phyloP scores from a whole-genome alignment of 306 rosid genomes.

The Canavalia ensiformis region DNA sequence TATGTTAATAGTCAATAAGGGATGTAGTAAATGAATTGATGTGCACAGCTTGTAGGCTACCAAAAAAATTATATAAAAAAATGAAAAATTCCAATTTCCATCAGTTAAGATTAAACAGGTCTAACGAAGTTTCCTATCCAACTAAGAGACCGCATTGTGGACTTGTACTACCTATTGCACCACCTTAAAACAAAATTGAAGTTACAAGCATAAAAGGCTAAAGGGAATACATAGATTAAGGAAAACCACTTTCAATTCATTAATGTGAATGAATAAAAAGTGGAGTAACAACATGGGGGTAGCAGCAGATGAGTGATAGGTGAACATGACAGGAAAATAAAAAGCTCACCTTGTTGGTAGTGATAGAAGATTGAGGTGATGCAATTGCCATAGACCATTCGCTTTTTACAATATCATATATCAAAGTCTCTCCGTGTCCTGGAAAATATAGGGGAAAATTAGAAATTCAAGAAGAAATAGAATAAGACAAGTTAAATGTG shows the following conservation, averaged over 20 bases:
- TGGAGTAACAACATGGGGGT: slow-evolving; percentile 2
- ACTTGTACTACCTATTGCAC: slow-evolving; percentile 12
- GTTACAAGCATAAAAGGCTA: neutral
- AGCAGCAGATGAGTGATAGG: slow-evolving; percentile 23
- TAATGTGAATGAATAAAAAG: slow-evolving; percentile 10
- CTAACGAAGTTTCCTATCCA: neutral
- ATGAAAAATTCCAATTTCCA: neutral
- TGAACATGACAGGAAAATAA: slow-evolving; percentile 2
- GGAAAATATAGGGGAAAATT: slow-evolving; percentile 36
- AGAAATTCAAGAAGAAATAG: slow-evolving; percentile 21
- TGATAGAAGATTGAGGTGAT: slow-evolving; percentile 82
- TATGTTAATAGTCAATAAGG: neutral
- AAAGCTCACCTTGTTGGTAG: slow-evolving; percentile 64
- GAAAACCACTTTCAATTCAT: slow-evolving; percentile 29
- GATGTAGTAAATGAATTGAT: neutral
- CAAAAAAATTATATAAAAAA: no score
- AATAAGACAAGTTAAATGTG: slow-evolving; percentile 1
- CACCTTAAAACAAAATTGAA: neutral
- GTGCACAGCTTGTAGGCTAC: neutral
- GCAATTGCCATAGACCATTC: slow-evolving; percentile 82
- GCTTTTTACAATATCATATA: slow-evolving; percentile 78
- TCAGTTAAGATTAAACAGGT: slow-evolving; percentile 11
- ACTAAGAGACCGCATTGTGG: neutral
- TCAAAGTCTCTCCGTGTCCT: slow-evolving; percentile 89
- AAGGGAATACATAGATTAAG: slow-evolving; percentile 1